These are phyloP conservation scores for Astrephomene gubernaculifera DNA, from an alignment of 139 green algal species.

Conservation along the genomic window DNA sequence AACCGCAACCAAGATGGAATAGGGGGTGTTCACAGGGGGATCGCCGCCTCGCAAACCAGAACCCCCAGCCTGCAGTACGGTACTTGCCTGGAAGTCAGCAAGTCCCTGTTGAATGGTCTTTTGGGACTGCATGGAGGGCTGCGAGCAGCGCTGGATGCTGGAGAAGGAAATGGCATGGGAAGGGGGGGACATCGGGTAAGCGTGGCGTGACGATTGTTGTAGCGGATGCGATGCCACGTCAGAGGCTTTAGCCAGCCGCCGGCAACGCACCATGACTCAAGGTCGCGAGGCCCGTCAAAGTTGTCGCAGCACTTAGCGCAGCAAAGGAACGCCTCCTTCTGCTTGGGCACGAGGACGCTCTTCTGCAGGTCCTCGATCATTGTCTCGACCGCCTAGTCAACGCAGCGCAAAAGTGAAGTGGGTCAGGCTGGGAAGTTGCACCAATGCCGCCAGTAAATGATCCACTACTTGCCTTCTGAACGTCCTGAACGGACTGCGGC, in stretches of 20 bases:
- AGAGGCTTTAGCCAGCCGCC: too few relatives aligned
- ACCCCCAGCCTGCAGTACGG: background rate
- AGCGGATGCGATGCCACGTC: too few relatives aligned
- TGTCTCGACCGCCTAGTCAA: conserved; percentile 47
- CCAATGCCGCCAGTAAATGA: background rate
- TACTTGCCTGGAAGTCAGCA: conserved; percentile 46
- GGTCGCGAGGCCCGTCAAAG: conserved; percentile 8
- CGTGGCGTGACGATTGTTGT: too few relatives aligned
- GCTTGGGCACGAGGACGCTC: conserved; percentile 51
- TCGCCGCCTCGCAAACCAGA: too few relatives aligned
- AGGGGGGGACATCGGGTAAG: background rate
- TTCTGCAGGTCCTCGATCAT: conserved; percentile 59
- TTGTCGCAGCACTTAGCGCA: conserved; percentile 62
- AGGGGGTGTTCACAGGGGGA: too few relatives aligned
- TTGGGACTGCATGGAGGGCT: conserved; percentile 14
- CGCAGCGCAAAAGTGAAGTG: background rate
- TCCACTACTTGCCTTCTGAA: conserved; percentile 20
- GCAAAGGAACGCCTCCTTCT: conserved; percentile 65
- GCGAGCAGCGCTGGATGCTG: conserved; percentile 45
- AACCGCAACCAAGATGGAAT: too few relatives aligned
- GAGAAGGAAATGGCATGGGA: background rate
- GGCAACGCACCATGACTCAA: conserved; percentile 53
- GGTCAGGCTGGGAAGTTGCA: conserved; percentile 1
- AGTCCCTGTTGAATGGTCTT: conserved; percentile 49
- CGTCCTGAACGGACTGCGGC: conserved; percentile 34